Percentiles rank a stretch among this genome's conserved stretches.
phyloP scores from a whole-genome alignment of 139 green algal species.

The Medakamo hakoo region DNA sequence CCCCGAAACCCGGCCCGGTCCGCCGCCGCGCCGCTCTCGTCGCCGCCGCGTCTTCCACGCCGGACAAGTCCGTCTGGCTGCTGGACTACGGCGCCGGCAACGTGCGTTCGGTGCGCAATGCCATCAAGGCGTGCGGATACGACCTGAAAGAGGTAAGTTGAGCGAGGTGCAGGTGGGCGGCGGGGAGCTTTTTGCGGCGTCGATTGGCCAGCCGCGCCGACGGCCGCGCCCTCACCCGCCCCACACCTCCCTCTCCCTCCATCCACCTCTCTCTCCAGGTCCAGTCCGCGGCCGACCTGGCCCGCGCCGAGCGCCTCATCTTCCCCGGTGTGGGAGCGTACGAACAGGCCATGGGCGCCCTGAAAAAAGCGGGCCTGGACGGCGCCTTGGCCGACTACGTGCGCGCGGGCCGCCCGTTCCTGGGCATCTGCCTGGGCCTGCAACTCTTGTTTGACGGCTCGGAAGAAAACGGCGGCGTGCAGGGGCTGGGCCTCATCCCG shows the following conservation, averaged over 20 bases:
- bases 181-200: neutral
- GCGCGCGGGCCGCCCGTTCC: slow-evolving; percentile 67
- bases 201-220: no score
- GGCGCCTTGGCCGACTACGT: slow-evolving; percentile 75
- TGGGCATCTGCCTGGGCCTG: slow-evolving; percentile 95
- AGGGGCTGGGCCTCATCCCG: slow-evolving; percentile 84
- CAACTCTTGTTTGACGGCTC: slow-evolving; percentile 95
- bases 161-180: neutral
- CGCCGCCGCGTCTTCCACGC: neutral
- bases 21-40: neutral
- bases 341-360: slow-evolving; percentile 67
- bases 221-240: no score
- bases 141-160: slow-evolving; percentile 70
- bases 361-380: slow-evolving; percentile 46
- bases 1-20: neutral
- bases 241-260: no score
- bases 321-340: slow-evolving; percentile 95
- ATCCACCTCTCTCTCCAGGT: slow-evolving; percentile 28
- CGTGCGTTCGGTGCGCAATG: slow-evolving; percentile 89
- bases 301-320: slow-evolving; percentile 56
- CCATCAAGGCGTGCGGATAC: slow-evolving; percentile 81
- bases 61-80: slow-evolving; percentile 44
- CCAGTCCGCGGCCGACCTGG: slow-evolving; percentile 41
- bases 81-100: slow-evolving; percentile 98
- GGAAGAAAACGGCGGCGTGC: slow-evolving; percentile 82